A percentile compares a stretch with the other conserved stretches of the same genome.
phyloP scores from a whole-genome alignment of 2,329 filamentous ascomycete species.

The Cercospora janseana region DNA sequence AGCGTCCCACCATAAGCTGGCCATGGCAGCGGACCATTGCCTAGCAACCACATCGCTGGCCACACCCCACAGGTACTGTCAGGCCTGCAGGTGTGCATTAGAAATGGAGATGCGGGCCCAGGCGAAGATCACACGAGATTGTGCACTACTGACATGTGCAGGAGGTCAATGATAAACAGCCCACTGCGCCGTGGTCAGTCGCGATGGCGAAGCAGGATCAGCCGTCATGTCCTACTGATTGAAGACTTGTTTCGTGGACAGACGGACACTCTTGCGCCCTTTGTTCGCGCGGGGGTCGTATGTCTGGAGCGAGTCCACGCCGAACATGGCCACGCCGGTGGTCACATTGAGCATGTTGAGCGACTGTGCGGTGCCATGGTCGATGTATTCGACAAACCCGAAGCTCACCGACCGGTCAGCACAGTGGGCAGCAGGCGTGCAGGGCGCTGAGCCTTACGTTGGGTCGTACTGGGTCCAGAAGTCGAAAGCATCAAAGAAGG shows the following conservation, averaged over 20 bases:
- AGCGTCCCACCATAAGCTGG: conserved; percentile 30
- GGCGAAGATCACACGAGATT: neutral
- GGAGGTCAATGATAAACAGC: conserved; percentile 68
- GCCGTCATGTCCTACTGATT: neutral
- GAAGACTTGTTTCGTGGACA: conserved; percentile 63
- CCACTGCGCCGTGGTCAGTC: conserved; percentile 56
- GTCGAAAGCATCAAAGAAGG: conserved; percentile 40
- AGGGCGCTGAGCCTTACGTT: conserved; percentile 21
- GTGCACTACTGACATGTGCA: conserved; percentile 57
- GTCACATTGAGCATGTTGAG: conserved; percentile 28
- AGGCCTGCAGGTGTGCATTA: too few relatives aligned
- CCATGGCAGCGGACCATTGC: conserved; percentile 45
- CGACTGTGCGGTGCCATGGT: conserved; percentile 37
- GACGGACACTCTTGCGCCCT: conserved; percentile 68
- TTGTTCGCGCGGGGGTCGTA: conserved; percentile 38
- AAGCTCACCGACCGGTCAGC: conserved; percentile 14
- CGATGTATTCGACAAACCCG: conserved; percentile 44
- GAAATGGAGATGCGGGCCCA: too few relatives aligned
- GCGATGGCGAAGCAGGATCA: too few relatives aligned
- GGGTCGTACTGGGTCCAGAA: conserved; percentile 38
- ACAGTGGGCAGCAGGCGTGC: neutral
- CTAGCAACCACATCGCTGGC: conserved; percentile 64
- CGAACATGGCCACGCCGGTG: conserved; percentile 26
- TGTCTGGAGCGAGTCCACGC: conserved; percentile 27
- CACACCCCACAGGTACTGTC: conserved; percentile 61